Evolutionary conservation across 352 stramenopile genomes (phyloP), one percentile per base, ranked within the genome.

Genomic region (Phytopythium chamaehyphon): DNA sequence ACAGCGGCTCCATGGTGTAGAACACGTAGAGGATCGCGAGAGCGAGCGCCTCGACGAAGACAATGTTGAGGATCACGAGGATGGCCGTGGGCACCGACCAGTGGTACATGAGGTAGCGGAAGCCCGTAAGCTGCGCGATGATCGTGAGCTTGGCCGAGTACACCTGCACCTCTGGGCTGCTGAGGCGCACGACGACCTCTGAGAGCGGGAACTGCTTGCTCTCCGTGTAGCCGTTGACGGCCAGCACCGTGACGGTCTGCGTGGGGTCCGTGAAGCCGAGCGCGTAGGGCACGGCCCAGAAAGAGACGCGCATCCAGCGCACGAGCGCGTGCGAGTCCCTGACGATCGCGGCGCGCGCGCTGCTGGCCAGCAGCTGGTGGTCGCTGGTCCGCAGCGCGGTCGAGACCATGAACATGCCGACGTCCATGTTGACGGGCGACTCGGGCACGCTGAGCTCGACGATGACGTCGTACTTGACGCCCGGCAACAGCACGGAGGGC

Each of bases 71-170:
- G 28, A 89, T 88, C 46, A 88, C 71, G 24, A 90, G 35, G 54
- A 85, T 57, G 8, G 82, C 80, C 0, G 82, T 92, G 24, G 80
- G 61, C 23, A 90, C 50, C 24, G 78, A 73, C 82, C 83, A 93
- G 71, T 93, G 79, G 62, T 93, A 93, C 83, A 93, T 93, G 51
- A 91, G 64, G 43, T 90, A 93, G 18, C 78, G 80, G 42, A 93
- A 64, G 7, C 83, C 83, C 40, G 78, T 79, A 42, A 93, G 67
- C 63, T 93, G 83, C 22, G 83, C 80, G 51, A 93, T 86, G 50
- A 93, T 75, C 53, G 76, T 91, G 35, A 93, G 72, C 57, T 85
- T 84, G 22, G 75, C 80, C 22, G 58, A 62, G 57, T 88, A 89
- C 7, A 91, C 66, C 47, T 93, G 83, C 50, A 93, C 35, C 51